Evolutionary conservation across 2,329 filamentous ascomycete genomes (phyloP), one percentile per base, ranked within the genome.

Genomic region (Alternaria brassicae): DNA sequence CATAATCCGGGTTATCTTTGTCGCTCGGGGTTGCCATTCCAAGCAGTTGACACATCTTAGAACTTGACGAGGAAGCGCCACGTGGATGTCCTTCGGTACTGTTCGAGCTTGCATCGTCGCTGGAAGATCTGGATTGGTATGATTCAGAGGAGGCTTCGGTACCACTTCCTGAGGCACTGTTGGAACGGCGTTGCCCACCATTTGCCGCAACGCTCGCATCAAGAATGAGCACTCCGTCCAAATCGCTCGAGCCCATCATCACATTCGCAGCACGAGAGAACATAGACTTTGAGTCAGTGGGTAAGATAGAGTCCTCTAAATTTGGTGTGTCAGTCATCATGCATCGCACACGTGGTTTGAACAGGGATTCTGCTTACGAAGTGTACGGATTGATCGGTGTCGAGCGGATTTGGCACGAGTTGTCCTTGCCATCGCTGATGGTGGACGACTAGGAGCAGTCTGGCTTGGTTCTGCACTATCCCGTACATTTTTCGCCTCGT

Each of bases 171-270:
- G 61, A 37, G 13, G 45, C 53, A 19, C 45, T 52, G 12, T 65
- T 51, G 15, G 37, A 17, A 25, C 67, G 67, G 1, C 58, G 57
- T 27, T 61, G 61, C 7, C 53, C 57, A 47, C 55, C 65, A 23
- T 61, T 68, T 25, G 68, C 67, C 19, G 68, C 72, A 27, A 76
- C 60, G 5, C 72, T 75, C 4, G 75, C 75, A 41, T 77, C 74
- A 2, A 77, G 62, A 15, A 77, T 74, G 2, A 77, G 28, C 1
- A 77, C 74, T 12, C 75, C 75, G 27, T 77, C 74, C 2, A 76
- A 50, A 27, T 70, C 66, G 37, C 74, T 76, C 2, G 74, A 75
- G 7, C 66, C 62, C 53, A 70, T 65, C 56, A 77, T 72, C 4
- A 77, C 62, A 41, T 63, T 72, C 12, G 75, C 74, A 39, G 75